These are phyloP conservation scores for Zopfochytrium polystomum DNA, from an alignment of 371 early-diverging fungal species.

Conservation along the genomic window DNA sequence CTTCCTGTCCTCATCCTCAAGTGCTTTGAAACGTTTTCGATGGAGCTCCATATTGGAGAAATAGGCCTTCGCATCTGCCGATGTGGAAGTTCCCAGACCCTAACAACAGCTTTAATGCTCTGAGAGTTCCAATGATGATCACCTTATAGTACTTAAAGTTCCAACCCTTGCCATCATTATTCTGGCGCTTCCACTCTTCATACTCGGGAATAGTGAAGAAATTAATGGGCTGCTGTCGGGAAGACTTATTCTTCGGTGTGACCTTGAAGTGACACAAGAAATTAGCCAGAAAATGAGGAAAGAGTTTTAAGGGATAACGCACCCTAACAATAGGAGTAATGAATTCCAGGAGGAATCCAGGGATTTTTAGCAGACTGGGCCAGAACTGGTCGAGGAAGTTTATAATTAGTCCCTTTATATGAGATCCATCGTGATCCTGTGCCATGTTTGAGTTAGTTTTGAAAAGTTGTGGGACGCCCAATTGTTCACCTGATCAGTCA, in stretches of 20 bases:
- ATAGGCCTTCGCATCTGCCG: constrained; percentile 93
- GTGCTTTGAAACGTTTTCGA: constrained; percentile 78
- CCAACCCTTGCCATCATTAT: constrained; percentile 71
- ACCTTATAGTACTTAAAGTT: constrained; percentile 95
- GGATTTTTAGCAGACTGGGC: constrained; percentile 91
- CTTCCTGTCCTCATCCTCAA: constrained; percentile 67
- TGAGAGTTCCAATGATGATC: too few species aligned
- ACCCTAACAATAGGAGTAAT: constrained; percentile 98
- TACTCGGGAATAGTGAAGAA: constrained; percentile 99
- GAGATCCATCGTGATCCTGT: constrained; percentile 98
- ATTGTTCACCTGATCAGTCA: constrained; percentile 95
- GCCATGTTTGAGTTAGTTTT: constrained; percentile 69
- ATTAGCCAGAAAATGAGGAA: too few species aligned
- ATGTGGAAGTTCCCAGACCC: constrained; percentile 97
- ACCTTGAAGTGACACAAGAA: constrained; percentile 30
- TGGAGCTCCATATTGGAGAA: constrained; percentile 82
- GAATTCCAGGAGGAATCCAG: constrained; percentile 96
- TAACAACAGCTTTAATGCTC: too few species aligned
- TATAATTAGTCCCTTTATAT: constrained; percentile 99
- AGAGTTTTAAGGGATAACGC: too few species aligned
- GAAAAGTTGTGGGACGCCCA: background rate
- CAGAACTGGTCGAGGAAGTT: constrained; percentile 98
- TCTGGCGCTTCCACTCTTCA: constrained; percentile 78
- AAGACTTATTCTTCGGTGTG: constrained; percentile 57
- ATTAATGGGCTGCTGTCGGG: constrained; percentile 46